These are phyloP conservation scores for Klebsormidium nitens DNA, from an alignment of 139 green algal genomes.

Conservation along the genomic window DNA sequence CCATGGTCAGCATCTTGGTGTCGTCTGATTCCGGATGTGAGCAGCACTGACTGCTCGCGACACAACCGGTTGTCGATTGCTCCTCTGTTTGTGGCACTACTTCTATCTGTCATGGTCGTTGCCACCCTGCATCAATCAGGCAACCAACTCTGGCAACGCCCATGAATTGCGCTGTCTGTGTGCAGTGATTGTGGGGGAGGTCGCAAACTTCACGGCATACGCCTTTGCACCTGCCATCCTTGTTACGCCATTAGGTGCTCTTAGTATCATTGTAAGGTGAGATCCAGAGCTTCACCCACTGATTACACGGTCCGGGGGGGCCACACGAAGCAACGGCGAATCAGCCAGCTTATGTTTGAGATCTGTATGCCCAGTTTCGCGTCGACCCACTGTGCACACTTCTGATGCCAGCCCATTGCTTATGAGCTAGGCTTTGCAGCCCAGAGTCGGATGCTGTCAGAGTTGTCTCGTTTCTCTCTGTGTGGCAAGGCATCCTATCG, in stretches of 20 bases:
- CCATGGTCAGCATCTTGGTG: neutral
- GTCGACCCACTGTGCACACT: too few relatives aligned
- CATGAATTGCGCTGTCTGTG: neutral
- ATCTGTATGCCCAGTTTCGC: too few relatives aligned
- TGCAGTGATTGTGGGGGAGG: conserved; percentile 79
- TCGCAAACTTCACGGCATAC: conserved; percentile 95
- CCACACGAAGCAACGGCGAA: too few relatives aligned
- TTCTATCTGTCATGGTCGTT: conserved; percentile 1
- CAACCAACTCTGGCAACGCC: neutral
- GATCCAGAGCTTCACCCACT: too few relatives aligned
- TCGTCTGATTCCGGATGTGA: neutral
- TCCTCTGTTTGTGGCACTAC: too few relatives aligned
- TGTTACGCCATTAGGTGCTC: conserved; percentile 83
- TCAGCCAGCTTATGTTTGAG: too few relatives aligned
- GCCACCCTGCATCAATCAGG: neutral
- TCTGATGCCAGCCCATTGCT: too few relatives aligned
- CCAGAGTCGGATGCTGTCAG: too few relatives aligned
- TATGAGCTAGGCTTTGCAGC: too few relatives aligned
- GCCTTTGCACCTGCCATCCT: conserved; percentile 93
- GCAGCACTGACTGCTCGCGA: neutral
- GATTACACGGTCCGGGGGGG: too few relatives aligned
- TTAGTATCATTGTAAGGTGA: conserved; percentile 64
- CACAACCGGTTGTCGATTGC: neutral
- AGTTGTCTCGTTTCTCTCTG: too few relatives aligned
- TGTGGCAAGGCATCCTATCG: too few relatives aligned